Conservation (phyloP, 1,284 basidiomycete species). For the Moesziomyces antarcticus region DNA sequence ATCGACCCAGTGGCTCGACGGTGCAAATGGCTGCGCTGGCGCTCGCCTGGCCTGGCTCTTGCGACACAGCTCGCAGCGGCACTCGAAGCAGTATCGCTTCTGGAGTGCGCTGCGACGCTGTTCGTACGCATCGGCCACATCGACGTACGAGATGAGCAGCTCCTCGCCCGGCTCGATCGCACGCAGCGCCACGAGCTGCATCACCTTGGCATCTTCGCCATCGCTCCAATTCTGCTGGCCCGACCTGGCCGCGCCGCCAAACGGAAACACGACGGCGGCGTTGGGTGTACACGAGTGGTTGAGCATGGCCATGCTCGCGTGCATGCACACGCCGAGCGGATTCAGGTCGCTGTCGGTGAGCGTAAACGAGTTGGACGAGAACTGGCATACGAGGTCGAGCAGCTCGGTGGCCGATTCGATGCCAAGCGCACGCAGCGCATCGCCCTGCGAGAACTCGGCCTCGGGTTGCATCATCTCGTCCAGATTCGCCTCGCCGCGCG, state of each 20-base stretch:
- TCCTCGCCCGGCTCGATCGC: constrained; percentile 68
- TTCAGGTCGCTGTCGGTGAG: constrained; percentile 73
- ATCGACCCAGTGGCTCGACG: constrained; percentile 70
- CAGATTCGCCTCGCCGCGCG: constrained; percentile 22
- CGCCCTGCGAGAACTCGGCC: constrained; percentile 28
- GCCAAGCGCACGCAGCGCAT: constrained; percentile 37
- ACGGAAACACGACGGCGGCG: constrained; percentile 87
- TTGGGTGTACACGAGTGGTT: constrained; percentile 94
- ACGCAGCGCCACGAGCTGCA: constrained; percentile 72
- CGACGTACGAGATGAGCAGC: constrained; percentile 80
- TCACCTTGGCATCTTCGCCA: constrained; percentile 63
- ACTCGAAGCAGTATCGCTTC: constrained; percentile 84
- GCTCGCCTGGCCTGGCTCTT: constrained; percentile 35
- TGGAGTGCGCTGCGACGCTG: constrained; percentile 74
- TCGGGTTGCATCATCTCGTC: constrained; percentile 38
- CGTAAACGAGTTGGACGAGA: constrained; percentile 87
- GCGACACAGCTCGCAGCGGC: constrained; percentile 76
- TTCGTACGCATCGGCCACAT: constrained; percentile 77
- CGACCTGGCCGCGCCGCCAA: constrained; percentile 64
- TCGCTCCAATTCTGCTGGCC: constrained; percentile 39
- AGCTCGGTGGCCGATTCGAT: constrained; percentile 39
- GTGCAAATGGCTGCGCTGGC: constrained; percentile 16
- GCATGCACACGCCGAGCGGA: constrained; percentile 82
- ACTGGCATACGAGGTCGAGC: constrained; percentile 71
- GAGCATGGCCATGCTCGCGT: constrained; percentile 80